These are phyloP conservation scores for Sonneratia alba DNA, from an alignment of 345 rosid species.

Conservation along the genomic window DNA sequence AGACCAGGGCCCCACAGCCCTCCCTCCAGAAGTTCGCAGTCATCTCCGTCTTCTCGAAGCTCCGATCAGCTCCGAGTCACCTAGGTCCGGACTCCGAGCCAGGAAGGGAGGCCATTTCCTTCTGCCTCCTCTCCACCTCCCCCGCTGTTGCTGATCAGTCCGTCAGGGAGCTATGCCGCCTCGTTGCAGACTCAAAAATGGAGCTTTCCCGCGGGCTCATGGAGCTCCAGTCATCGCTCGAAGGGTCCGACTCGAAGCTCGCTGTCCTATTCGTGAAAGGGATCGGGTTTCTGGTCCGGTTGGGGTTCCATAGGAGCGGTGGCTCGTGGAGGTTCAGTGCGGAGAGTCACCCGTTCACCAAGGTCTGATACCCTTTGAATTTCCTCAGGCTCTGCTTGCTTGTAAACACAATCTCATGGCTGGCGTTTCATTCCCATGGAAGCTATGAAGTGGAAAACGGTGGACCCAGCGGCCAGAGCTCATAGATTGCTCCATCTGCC, in stretches of 20 bases:
- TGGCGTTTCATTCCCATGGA: too few relatives aligned
- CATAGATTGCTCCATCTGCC: too few relatives aligned
- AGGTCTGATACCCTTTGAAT: constrained; percentile 26
- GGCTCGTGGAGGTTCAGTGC: constrained; percentile 44
- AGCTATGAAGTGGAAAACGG: too few relatives aligned
- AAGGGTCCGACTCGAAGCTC: constrained; percentile 52
- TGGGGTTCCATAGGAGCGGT: constrained; percentile 36
- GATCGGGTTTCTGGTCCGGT: constrained; percentile 49
- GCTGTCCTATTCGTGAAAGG: constrained; percentile 52
- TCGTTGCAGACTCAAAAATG: constrained; percentile 47
- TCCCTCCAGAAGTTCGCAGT: constrained; percentile 74
- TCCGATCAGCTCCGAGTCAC: constrained; percentile 47
- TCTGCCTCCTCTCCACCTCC: constrained; percentile 54
- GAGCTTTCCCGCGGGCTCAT: constrained; percentile 50
- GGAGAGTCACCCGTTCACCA: constrained; percentile 74
- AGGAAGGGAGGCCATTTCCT: constrained; percentile 55
- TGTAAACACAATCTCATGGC: too few relatives aligned
- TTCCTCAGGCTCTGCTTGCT: neutral
- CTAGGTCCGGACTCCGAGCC: constrained; percentile 49
- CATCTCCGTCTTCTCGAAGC: constrained; percentile 65
- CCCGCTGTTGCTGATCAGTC: constrained; percentile 77
- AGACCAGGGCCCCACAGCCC: constrained; percentile 68
- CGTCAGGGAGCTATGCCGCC: constrained; percentile 79
- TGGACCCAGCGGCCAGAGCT: too few relatives aligned
- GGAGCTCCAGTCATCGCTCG: constrained; percentile 82